Conservation (phyloP, 495 filamentous ascomycete species). For the Penicillium verhagenii region DNA sequence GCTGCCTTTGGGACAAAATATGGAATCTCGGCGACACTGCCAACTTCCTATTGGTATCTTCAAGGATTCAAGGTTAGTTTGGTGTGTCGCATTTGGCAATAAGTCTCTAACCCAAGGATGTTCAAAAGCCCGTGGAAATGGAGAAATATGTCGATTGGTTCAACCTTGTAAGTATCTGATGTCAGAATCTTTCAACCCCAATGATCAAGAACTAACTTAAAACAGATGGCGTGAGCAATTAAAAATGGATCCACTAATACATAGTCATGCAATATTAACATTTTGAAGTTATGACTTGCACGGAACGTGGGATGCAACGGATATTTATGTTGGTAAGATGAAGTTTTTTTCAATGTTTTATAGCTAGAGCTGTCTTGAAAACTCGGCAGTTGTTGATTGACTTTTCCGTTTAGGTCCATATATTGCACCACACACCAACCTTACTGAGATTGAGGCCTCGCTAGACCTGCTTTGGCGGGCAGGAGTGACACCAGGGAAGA, state of each 20-base stretch:
- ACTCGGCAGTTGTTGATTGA: too few species aligned
- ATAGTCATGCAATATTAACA: too few species aligned
- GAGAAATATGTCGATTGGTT: slow-evolving; percentile 44
- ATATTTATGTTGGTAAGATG: not conserved
- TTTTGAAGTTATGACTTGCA: slow-evolving; percentile 38
- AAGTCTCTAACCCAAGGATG: too few species aligned
- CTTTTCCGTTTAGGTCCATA: not conserved
- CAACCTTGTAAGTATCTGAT: slow-evolving; percentile 25
- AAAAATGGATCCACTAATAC: too few species aligned
- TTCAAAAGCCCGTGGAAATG: slow-evolving; percentile 12
- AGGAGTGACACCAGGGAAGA: slow-evolving; percentile 25
- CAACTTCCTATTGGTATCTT: slow-evolving; percentile 34
- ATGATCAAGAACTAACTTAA: not conserved
- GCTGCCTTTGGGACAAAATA: slow-evolving; percentile 36
- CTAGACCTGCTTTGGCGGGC: slow-evolving; percentile 32
- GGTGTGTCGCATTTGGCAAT: too few species aligned
- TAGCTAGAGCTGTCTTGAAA: too few species aligned
- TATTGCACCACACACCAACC: slow-evolving; percentile 23
- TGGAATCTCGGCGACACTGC: not conserved
- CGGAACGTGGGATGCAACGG: slow-evolving; percentile 14
- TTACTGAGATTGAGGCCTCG: slow-evolving; percentile 30
- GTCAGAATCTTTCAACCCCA: not conserved
- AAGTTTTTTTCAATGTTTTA: too few species aligned
- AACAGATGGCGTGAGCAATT: not conserved
- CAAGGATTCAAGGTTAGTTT: slow-evolving; percentile 42